These are phyloP conservation scores for Geranomyces michiganensis DNA, from an alignment of 192 early-diverging fungal genomes.

Conservation along the genomic window DNA sequence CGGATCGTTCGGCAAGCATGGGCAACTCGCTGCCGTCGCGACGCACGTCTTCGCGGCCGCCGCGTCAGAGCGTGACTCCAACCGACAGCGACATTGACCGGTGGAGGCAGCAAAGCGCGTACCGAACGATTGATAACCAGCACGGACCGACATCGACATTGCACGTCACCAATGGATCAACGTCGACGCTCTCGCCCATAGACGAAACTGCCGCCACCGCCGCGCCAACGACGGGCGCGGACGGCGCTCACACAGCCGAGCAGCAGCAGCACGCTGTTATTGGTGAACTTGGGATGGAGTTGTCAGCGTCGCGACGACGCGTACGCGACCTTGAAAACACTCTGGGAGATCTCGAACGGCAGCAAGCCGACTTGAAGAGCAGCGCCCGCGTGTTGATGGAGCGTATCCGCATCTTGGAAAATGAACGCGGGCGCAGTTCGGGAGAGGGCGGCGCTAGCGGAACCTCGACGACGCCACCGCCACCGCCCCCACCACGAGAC, in stretches of 20 bases:
- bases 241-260: not conserved
- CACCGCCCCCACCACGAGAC: too few species aligned
- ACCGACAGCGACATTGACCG: not conserved
- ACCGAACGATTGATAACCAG: not conserved
- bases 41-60: not conserved
- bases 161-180: too few species aligned
- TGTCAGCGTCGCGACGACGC: slow-evolving; percentile 4
- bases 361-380: not conserved
- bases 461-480: too few species aligned
- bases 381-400: not conserved
- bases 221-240: not conserved
- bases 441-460: too few species aligned
- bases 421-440: too few species aligned
- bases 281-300: slow-evolving; percentile 21
- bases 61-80: not conserved
- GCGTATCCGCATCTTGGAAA: not conserved
- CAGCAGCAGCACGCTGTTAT: slow-evolving; percentile 18
- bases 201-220: not conserved
- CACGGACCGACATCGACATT: not conserved
- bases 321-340: slow-evolving; percentile 8
- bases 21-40: not conserved
- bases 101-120: not conserved
- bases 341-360: not conserved
- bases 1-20: too few species aligned
- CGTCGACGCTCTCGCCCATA: too few species aligned